These are phyloP conservation scores for Fraxinus sp. DNA, from an alignment of 305 asterid species.

Conservation along the genomic window DNA sequence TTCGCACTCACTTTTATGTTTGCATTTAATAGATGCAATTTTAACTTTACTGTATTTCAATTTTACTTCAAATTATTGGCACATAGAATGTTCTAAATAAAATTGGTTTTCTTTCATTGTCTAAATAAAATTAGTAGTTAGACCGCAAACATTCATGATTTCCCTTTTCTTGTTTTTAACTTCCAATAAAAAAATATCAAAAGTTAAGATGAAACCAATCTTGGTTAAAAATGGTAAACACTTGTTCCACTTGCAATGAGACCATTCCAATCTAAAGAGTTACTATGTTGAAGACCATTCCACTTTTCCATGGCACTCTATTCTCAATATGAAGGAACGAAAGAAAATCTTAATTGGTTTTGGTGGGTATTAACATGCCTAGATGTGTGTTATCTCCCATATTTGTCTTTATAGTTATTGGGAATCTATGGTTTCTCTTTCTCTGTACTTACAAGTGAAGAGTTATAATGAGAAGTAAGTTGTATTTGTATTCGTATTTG, in stretches of 20 bases:
- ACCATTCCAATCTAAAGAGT: too few species aligned
- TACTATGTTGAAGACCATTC: background rate
- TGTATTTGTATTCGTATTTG: too few species aligned
- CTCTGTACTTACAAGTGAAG: constrained; percentile 51
- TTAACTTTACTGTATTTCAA: background rate
- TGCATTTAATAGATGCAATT: background rate
- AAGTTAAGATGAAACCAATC: too few species aligned
- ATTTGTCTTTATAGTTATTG: constrained; percentile 4
- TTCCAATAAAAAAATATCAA: too few species aligned
- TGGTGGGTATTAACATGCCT: background rate
- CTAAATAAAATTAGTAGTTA: too few species aligned
- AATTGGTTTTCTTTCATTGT: too few species aligned
- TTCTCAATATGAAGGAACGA: background rate
- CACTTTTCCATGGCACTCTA: background rate
- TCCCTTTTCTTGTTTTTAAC: too few species aligned
- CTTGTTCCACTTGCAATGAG: too few species aligned
- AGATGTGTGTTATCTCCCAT: background rate
- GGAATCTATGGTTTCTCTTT: constrained; percentile 1
- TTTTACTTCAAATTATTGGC: constrained; percentile 42
- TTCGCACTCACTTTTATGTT: background rate
- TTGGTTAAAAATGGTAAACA: too few species aligned
- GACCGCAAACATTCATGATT: too few species aligned
- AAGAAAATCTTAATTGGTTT: background rate
- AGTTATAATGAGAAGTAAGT: constrained; percentile 63
- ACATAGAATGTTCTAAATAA: too few species aligned